phyloP scores from a whole-genome alignment of 2,329 filamentous ascomycete species.

The Pseudogymnoascus sp. region DNA sequence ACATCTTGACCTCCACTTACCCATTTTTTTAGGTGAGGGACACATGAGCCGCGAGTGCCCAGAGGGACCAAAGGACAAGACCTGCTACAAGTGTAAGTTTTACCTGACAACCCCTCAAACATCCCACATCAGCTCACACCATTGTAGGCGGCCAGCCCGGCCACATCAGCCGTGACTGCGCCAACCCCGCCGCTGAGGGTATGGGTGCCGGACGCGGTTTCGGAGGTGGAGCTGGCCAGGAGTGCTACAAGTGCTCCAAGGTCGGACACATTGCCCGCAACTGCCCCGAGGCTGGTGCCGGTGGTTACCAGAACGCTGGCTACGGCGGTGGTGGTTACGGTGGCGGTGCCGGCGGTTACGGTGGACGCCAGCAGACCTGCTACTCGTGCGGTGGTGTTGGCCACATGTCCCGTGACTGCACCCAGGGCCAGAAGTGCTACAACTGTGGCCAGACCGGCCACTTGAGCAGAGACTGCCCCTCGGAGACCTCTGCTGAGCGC shows the following conservation, averaged over 20 bases:
- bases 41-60: conserved; percentile 91
- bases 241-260: conserved; percentile 99
- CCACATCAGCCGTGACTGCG: conserved; percentile 77
- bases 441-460: conserved; percentile 94
- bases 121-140: not conserved
- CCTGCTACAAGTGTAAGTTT: conserved; percentile 58
- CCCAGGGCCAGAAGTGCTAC: conserved; percentile 99
- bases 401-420: conserved; percentile 96
- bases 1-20: conserved; percentile 23
- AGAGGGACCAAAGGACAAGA: conserved; percentile 80
- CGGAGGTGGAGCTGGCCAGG: conserved; percentile 43
- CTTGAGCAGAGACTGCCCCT: conserved; percentile 91
- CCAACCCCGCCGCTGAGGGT: conserved; percentile 27
- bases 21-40: conserved; percentile 44
- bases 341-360: conserved; percentile 41
- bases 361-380: conserved; percentile 62
- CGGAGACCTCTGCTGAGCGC: conserved; percentile 83
- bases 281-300: conserved; percentile 62
- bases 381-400: conserved; percentile 97
- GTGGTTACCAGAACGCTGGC: conserved; percentile 41
- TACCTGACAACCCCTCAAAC: not conserved
- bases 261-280: conserved; percentile 92
- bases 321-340: conserved; percentile 40
- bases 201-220: conserved; percentile 24
- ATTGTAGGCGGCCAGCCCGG: conserved; percentile 56